phyloP scores from a whole-genome alignment of 129 eudicot genomes.

The Escallonia herrerae region DNA sequence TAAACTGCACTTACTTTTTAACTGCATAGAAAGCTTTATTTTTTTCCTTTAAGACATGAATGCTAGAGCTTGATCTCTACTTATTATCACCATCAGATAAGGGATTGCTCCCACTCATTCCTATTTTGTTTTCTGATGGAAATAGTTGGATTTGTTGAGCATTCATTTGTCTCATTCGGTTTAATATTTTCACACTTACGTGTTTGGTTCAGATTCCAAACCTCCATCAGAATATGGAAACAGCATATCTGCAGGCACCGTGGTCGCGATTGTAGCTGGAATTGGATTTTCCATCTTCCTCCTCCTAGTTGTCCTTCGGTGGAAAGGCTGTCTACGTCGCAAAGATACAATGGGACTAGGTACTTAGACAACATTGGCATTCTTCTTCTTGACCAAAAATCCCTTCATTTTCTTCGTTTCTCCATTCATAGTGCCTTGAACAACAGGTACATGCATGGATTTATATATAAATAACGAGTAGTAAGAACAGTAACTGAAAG shows the following conservation, averaged over 20 bases:
- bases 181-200: too few relatives aligned
- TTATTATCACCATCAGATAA: neutral
- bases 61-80: too few relatives aligned
- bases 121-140: neutral
- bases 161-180: too few relatives aligned
- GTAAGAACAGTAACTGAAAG: neutral
- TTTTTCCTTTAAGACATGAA: too few relatives aligned
- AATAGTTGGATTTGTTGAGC: too few relatives aligned
- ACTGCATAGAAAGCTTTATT: too few relatives aligned
- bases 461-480: neutral
- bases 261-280: constrained; percentile 43
- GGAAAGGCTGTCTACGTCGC: constrained; percentile 31
- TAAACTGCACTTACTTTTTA: too few relatives aligned
- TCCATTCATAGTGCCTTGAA: too few relatives aligned
- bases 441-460: too few relatives aligned
- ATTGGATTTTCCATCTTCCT: constrained; percentile 18
- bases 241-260: constrained; percentile 27
- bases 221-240: constrained; percentile 23
- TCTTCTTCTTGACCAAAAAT: too few relatives aligned
- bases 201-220: constrained; percentile 23
- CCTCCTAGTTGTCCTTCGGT: constrained; percentile 41
- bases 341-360: constrained; percentile 29
- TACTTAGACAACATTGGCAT: neutral
- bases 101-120: neutral
- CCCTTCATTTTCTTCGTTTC: too few relatives aligned